Evolutionary conservation across 2,329 filamentous ascomycete species (phyloP).

Genomic region (Monosporascus cannonballus): DNA sequence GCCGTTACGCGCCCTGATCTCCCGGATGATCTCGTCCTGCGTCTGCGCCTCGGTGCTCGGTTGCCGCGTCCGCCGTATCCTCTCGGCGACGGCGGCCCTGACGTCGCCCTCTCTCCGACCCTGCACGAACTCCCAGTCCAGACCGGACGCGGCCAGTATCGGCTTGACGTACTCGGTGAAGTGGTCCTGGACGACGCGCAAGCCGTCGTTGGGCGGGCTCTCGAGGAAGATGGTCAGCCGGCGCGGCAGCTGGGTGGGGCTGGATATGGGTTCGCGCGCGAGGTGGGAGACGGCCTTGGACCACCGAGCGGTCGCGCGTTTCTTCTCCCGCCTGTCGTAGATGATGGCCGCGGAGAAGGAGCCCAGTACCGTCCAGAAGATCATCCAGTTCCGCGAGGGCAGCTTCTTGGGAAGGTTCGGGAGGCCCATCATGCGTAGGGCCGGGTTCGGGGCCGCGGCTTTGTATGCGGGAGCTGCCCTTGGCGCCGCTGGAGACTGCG

Average conservation of each 20-base stretch:
- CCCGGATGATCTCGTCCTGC: conserved; percentile 55
- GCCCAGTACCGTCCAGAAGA: conserved; percentile 77
- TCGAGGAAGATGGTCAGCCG: conserved; percentile 82
- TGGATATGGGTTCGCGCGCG: conserved; percentile 65
- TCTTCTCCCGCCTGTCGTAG: conserved; percentile 91
- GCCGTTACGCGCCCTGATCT: conserved; percentile 58
- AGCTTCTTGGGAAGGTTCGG: conserved; percentile 78
- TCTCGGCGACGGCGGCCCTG: conserved; percentile 77
- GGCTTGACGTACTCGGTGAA: conserved; percentile 96
- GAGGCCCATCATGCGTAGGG: conserved; percentile 74
- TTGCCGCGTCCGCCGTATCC: conserved; percentile 66
- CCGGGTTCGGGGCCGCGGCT: conserved; percentile 57
- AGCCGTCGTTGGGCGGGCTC: conserved; percentile 78
- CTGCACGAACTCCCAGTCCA: conserved; percentile 96
- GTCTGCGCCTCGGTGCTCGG: conserved; percentile 45
- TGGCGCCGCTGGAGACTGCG: conserved; percentile 14
- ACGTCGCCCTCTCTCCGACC: conserved; percentile 91
- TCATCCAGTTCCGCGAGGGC: conserved; percentile 95
- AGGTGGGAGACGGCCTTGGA: conserved; percentile 78
- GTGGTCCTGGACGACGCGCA: conserved; percentile 83
- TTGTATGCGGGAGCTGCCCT: conserved; percentile 30
- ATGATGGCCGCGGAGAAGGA: conserved; percentile 74
- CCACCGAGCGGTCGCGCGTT: conserved; percentile 80
- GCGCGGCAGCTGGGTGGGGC: conserved; percentile 66
- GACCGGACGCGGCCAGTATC: conserved; percentile 76